A percentile compares a stretch with the other conserved stretches of the same genome.
Conservation (phyloP, 805 yeast genomes). For the Maudiozyma bulderi region DNA sequence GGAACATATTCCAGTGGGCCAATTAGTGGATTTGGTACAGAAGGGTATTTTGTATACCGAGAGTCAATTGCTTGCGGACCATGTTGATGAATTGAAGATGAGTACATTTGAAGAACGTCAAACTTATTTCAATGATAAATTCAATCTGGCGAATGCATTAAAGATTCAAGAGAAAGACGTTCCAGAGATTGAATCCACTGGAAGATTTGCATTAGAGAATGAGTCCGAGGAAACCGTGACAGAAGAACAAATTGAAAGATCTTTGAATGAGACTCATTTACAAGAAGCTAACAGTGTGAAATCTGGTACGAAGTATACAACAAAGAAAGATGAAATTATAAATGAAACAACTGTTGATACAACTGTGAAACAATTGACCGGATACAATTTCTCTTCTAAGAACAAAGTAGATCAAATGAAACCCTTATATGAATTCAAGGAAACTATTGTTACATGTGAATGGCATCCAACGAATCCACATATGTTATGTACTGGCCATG, state of each 20-base stretch:
- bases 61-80: slow-evolving; percentile 47
- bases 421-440: slow-evolving; percentile 28
- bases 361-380: not conserved
- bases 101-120: slow-evolving; percentile 11
- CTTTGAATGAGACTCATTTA: not conserved
- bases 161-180: slow-evolving; percentile 32
- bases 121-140: slow-evolving; percentile 22
- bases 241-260: not conserved
- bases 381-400: not conserved
- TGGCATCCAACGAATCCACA: slow-evolving; percentile 47
- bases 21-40: slow-evolving; percentile 72
- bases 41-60: slow-evolving; percentile 75
- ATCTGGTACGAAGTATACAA: not conserved
- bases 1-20: slow-evolving; percentile 59
- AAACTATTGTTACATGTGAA: slow-evolving; percentile 35
- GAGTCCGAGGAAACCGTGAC: slow-evolving; percentile 3
- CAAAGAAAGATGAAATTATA: not conserved
- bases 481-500: slow-evolving; percentile 47
- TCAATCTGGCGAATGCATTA: slow-evolving; percentile 48
- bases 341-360: not conserved
- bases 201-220: slow-evolving; percentile 24
- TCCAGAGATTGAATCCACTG: slow-evolving; percentile 23
- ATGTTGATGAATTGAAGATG: slow-evolving; percentile 17
- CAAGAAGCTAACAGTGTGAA: too few species aligned
- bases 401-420: not conserved